These are phyloP conservation scores for Hypoxylon rickii DNA, from an alignment of 495 filamentous ascomycete species.

Conservation along the genomic window DNA sequence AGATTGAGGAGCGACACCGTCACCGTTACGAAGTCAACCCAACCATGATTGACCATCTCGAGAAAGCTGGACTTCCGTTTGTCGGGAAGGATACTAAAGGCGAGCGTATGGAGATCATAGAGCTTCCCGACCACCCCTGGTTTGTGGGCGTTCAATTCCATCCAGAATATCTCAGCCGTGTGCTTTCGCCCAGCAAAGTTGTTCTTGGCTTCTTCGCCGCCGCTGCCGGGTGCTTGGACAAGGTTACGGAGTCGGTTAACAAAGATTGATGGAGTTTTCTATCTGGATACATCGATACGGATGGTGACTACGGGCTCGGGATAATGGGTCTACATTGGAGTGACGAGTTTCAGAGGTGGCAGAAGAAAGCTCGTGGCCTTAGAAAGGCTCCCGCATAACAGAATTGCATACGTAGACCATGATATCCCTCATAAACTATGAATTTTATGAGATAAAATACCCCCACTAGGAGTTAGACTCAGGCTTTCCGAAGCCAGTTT, in stretches of 20 bases:
- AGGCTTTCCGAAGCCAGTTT: too few relatives aligned
- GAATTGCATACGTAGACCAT: neutral
- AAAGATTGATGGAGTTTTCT: neutral
- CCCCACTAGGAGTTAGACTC: too few relatives aligned
- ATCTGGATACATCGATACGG: neutral
- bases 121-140: constrained; percentile 87
- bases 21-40: constrained; percentile 82
- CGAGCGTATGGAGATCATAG: constrained; percentile 88
- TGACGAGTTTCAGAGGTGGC: neutral
- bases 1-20: constrained; percentile 69
- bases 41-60: constrained; percentile 61
- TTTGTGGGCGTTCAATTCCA: constrained; percentile 90
- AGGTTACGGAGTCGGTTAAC: constrained; percentile 27
- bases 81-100: constrained; percentile 82
- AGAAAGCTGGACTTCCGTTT: constrained; percentile 63
- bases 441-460: neutral
- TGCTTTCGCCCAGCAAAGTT: constrained; percentile 73
- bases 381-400: neutral
- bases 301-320: neutral
- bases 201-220: constrained; percentile 90
- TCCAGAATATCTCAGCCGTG: constrained; percentile 77
- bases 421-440: too few relatives aligned
- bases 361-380: neutral
- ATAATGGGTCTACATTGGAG: neutral
- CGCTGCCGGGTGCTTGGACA: constrained; percentile 63